Percentiles rank a stretch among this genome's conserved stretches.
phyloP scores from a whole-genome alignment of 202 grass and related monocot species.

The Carex arenaria region DNA sequence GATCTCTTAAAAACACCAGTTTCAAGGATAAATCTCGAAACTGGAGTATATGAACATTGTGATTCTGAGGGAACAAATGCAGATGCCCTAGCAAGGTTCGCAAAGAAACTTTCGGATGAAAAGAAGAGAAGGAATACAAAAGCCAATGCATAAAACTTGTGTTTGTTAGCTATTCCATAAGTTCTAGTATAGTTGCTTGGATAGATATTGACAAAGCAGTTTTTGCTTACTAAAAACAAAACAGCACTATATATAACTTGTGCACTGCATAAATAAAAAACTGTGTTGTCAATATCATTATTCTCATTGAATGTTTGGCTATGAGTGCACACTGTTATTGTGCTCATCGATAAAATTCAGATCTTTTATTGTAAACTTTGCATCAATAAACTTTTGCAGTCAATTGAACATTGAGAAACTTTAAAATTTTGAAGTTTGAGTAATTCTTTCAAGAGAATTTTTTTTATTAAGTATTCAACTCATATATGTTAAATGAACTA shows the following conservation, averaged over 20 bases:
- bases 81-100: constrained; percentile 34
- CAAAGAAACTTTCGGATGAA: constrained; percentile 42
- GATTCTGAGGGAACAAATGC: constrained; percentile 37
- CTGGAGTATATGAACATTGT: constrained; percentile 23
- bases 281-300: too few relatives aligned
- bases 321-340: background rate
- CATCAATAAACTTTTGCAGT: background rate
- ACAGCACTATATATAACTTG: too few relatives aligned
- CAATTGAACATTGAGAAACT: too few relatives aligned
- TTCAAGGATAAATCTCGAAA: constrained; percentile 54
- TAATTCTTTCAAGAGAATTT: too few relatives aligned
- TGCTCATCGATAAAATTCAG: background rate
- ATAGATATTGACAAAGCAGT: too few relatives aligned
- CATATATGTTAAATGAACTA: too few relatives aligned
- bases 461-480: too few relatives aligned
- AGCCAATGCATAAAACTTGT: background rate
- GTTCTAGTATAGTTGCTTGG: background rate
- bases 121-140: constrained; percentile 27
- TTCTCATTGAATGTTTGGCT: background rate
- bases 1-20: constrained; percentile 31
- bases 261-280: too few relatives aligned
- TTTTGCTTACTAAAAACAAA: too few relatives aligned
- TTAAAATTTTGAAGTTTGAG: too few relatives aligned
- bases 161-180: background rate
- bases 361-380: background rate